Evolutionary conservation across 2,329 filamentous ascomycete genomes (phyloP), one percentile per base, ranked within the genome.

Genomic region (Pestalotiopsis sp.): DNA sequence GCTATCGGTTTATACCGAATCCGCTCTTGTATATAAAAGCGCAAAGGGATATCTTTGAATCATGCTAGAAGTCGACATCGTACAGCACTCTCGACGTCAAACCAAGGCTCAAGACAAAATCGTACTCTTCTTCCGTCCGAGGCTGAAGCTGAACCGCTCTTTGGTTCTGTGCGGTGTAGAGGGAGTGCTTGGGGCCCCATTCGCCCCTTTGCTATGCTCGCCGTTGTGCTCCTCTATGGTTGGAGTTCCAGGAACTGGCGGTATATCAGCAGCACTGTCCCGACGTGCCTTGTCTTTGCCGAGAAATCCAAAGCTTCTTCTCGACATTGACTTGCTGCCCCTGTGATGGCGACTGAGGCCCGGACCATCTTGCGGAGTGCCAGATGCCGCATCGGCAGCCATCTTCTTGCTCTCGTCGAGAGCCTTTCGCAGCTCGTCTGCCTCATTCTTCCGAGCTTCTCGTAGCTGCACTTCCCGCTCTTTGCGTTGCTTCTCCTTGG

Each of bases 271-370:
- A 58, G 74, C 72, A 65, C 79, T 79, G 67, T 79, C 80, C 60
- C 75, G 72, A 73, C 77, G 80, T 7, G 75, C 72, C 72, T 82
- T 85, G 70, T 88, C 85, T 70, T 88, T 89, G 73, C 85, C 83
- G 49, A 91, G 81, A 75, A 93, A 92, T 39, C 87, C 88, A 75
- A 93, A 91, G 72, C 92, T 92, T 79, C 92, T 93, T 71, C 91
- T 89, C 63, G 92, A 88, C 83, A 97, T 87, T 71, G 93, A 94
- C 82, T 93, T 95, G 78, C 91, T 93, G 11, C 89, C 89, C 67
- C 91, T 86, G 73, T 90, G 88, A 71, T 92, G 90, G 59, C 93
- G 86, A 74, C 88, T 89, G 57, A 96, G 81, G 38, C 89, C 84
- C 4, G 84, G 82, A 38, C 78, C 52, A 31, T 66, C 68, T 23